Conservation (phyloP, 2,329 filamentous ascomycete genomes). For the Akanthomyces uredinophilus region DNA sequence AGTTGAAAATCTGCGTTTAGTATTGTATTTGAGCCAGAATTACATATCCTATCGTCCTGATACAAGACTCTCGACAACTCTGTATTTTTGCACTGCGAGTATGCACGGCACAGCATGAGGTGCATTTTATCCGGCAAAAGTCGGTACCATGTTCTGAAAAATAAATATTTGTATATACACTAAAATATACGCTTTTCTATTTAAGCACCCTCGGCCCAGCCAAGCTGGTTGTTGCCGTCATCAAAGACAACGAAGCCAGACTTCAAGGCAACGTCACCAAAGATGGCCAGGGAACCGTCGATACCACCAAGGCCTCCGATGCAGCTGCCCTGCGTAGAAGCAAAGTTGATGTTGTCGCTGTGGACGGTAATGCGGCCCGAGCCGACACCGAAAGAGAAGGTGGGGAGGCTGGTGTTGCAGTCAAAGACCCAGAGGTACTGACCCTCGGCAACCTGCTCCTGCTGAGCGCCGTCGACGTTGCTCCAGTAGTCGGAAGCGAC, state of each 20-base stretch:
- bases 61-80: not conserved
- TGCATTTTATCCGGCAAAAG: not conserved
- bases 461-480: not conserved
- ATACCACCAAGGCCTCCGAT: slow-evolving; percentile 64
- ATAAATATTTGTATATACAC: not conserved
- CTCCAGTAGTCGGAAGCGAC: slow-evolving; percentile 46
- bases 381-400: slow-evolving; percentile 51
- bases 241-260: slow-evolving; percentile 56
- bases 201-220: slow-evolving; percentile 20
- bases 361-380: slow-evolving; percentile 48
- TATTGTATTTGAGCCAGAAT: too few species aligned
- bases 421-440: slow-evolving; percentile 29
- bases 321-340: slow-evolving; percentile 35
- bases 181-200: not conserved
- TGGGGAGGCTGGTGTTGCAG: slow-evolving; percentile 40
- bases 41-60: too few species aligned
- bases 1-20: too few species aligned
- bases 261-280: slow-evolving; percentile 58
- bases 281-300: slow-evolving; percentile 44
- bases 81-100: not conserved
- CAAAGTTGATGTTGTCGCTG: slow-evolving; percentile 6
- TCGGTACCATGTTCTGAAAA: not conserved
- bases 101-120: not conserved
- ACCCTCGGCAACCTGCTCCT: not conserved
- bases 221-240: slow-evolving; percentile 46